A percentile compares a stretch with the other conserved stretches of the same genome.
These are phyloP conservation scores for sunflower (Helianthus annuus) DNA, from an alignment of 129 eudicot species.

Conservation along the genomic window DNA sequence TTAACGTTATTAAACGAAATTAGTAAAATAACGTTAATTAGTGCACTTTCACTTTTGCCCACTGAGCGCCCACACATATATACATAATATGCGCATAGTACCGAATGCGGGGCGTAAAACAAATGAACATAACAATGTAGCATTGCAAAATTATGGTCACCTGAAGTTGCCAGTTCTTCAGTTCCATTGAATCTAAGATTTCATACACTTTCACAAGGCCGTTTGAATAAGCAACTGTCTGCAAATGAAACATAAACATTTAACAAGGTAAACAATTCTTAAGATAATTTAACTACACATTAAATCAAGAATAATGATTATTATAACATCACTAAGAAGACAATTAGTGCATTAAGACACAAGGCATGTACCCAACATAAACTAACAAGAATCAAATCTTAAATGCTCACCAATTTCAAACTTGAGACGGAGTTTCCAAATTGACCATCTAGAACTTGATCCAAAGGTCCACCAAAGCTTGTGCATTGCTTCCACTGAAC, in stretches of 20 bases:
- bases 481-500: constrained; percentile 82
- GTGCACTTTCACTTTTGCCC: too few relatives aligned
- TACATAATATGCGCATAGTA: too few relatives aligned
- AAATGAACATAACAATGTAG: constrained; percentile 5
- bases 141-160: constrained; percentile 37
- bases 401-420: constrained; percentile 76
- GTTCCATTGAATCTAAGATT: constrained; percentile 69
- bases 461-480: constrained; percentile 48
- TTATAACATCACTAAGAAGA: not conserved
- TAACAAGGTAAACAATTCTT: not conserved
- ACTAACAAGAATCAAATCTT: not conserved
- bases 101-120: too few relatives aligned
- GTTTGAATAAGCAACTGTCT: constrained; percentile 83
- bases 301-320: not conserved
- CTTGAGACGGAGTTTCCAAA: constrained; percentile 66
- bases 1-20: too few relatives aligned
- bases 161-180: constrained; percentile 97
- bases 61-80: too few relatives aligned
- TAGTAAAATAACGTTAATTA: too few relatives aligned
- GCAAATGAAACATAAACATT: constrained; percentile 3
- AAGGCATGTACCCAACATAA: not conserved
- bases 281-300: constrained; percentile 1
- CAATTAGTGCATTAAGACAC: not conserved
- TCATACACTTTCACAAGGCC: constrained; percentile 84
- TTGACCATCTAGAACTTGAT: constrained; percentile 64